These are phyloP conservation scores for Hypocreales sp. DNA, from an alignment of 2,329 filamentous ascomycete species.

Conservation along the genomic window DNA sequence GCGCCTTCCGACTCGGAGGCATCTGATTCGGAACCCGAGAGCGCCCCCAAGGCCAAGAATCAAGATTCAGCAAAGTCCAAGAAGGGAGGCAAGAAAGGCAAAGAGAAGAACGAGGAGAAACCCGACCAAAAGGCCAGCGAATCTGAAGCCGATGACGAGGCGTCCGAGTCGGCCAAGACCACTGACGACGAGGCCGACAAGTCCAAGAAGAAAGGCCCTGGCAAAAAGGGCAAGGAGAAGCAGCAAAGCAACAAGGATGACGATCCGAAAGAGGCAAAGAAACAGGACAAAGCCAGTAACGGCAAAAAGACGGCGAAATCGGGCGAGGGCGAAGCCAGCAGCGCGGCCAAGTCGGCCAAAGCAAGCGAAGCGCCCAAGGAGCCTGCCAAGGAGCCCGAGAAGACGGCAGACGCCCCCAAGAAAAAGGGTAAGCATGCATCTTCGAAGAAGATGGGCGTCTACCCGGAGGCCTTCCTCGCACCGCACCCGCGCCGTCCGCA, in stretches of 20 bases:
- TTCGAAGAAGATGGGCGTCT: conserved; percentile 8
- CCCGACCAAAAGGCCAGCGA: conserved; percentile 1
- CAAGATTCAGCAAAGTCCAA: conserved; percentile 2
- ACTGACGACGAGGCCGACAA: conserved; percentile 4
- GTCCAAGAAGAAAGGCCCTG: conserved; percentile 2
- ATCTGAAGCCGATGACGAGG: conserved; percentile 10
- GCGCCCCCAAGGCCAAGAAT: conserved; percentile 2
- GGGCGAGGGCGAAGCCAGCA: conserved; percentile 3
- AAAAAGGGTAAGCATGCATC: conserved; percentile 2
- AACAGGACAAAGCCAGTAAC: background rate
- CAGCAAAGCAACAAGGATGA: conserved; percentile 7
- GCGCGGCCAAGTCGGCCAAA: conserved; percentile 2
- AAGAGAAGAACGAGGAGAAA: conserved; percentile 6
- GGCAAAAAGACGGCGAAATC: background rate
- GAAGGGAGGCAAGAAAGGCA: conserved; percentile 7
- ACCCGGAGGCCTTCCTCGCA: conserved; percentile 12
- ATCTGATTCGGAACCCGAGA: conserved; percentile 1
- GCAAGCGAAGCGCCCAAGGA: background rate
- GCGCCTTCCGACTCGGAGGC: background rate
- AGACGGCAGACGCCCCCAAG: background rate
- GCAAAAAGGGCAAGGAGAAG: conserved; percentile 3
- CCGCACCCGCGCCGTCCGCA: conserved; percentile 22
- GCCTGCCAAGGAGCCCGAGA: background rate
- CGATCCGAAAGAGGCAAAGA: conserved; percentile 1
- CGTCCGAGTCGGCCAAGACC: conserved; percentile 9